Percentiles rank a stretch among this genome's conserved stretches.
Conservation (phyloP, 257 asterid genomes). For the Orobanche coerulescens region DNA sequence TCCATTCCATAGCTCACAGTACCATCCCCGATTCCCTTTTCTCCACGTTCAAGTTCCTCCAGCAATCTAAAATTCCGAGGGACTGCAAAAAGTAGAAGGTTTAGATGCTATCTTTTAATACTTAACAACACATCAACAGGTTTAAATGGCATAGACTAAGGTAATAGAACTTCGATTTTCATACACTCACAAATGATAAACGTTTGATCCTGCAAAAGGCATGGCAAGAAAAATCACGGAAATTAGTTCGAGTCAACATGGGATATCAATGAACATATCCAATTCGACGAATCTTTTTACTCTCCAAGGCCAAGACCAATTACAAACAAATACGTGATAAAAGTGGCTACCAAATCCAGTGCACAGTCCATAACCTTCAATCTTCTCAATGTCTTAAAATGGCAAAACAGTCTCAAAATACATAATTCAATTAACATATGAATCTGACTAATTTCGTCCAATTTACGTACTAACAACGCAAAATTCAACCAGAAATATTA, state of each 20-base stretch:
- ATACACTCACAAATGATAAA: not conserved
- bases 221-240: not conserved
- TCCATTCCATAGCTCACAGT: constrained; percentile 59
- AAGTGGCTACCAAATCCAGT: not conserved
- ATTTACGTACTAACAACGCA: not conserved
- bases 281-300: not conserved
- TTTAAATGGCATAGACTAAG: not conserved
- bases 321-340: not conserved
- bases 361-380: constrained; percentile 5
- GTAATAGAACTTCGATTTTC: not conserved
- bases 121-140: too few species aligned
- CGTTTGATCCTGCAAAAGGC: not conserved
- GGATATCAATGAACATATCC: not conserved
- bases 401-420: not conserved
- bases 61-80: constrained; percentile 56
- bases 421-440: not conserved
- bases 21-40: constrained; percentile 56
- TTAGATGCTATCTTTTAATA: constrained; percentile 14
- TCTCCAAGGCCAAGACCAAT: not conserved
- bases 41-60: constrained; percentile 57
- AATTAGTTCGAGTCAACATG: not conserved
- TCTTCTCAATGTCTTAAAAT: not conserved
- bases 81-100: constrained; percentile 28
- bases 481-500: not conserved
- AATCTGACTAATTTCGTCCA: not conserved